Evolutionary conservation across 106 monocot genomes (phyloP).

Genomic region (Dendrobium huoshanense): DNA sequence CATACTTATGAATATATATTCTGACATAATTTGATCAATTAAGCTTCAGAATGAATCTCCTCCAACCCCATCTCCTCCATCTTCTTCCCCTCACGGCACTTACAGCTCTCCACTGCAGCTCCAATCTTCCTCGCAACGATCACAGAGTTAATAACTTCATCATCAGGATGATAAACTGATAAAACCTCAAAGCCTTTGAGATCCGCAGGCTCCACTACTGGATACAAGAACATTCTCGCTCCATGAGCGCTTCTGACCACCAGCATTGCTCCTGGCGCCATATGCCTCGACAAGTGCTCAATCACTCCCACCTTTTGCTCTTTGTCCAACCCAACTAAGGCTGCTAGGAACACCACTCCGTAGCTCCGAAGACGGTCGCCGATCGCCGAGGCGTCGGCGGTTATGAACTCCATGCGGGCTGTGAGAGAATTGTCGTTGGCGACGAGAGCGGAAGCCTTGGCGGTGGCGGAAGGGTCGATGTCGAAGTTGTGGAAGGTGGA

Average conservation of each 20-base stretch:
- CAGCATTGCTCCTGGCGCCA: conserved; percentile 58
- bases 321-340: conserved; percentile 51
- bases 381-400: conserved; percentile 25
- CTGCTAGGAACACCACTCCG: conserved; percentile 75
- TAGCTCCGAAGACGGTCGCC: conserved; percentile 18
- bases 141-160: conserved; percentile 89
- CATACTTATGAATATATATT: too few relatives aligned
- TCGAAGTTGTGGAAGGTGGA: conserved; percentile 55
- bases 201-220: conserved; percentile 48
- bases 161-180: conserved; percentile 53
- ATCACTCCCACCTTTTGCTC: conserved; percentile 53
- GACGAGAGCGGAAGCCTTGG: conserved; percentile 33
- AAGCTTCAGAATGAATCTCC: neutral
- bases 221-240: conserved; percentile 79
- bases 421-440: conserved; percentile 34
- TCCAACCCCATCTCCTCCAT: conserved; percentile 20
- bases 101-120: conserved; percentile 14
- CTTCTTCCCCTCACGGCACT: conserved; percentile 37
- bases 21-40: neutral
- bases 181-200: conserved; percentile 55
- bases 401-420: conserved; percentile 49
- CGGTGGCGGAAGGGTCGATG: conserved; percentile 39
- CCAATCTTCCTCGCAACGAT: conserved; percentile 49
- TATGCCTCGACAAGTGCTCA: conserved; percentile 53
- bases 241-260: conserved; percentile 78